Percentiles rank a stretch among this genome's conserved stretches.
phyloP scores from a whole-genome alignment of 2,329 filamentous ascomycete species.

The Neocatenulostroma microsporum region DNA sequence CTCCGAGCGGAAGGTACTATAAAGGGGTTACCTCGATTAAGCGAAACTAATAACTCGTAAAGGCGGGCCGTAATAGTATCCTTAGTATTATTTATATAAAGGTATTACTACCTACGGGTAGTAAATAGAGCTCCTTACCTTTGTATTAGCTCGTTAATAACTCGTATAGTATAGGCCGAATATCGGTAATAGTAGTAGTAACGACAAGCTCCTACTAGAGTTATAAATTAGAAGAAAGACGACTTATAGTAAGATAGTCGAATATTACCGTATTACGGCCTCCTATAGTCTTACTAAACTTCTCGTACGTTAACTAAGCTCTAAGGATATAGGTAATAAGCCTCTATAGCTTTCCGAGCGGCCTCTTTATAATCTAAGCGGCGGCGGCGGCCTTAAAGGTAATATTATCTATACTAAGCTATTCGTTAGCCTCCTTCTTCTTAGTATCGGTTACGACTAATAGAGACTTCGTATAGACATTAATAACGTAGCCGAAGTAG shows the following conservation, averaged over 20 bases:
- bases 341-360: background rate
- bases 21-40: too few species aligned
- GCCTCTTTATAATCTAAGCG: background rate
- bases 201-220: too few species aligned
- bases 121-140: too few species aligned
- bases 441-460: background rate
- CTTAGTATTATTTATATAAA: too few species aligned
- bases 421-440: background rate
- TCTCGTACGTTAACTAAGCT: background rate
- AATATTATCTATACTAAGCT: slow-evolving; percentile 1
- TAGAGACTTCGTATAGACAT: background rate
- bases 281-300: background rate
- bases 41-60: too few species aligned
- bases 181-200: too few species aligned
- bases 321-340: background rate
- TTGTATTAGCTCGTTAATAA: too few species aligned
- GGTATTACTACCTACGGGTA: too few species aligned
- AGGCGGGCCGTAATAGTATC: too few species aligned
- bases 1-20: too few species aligned
- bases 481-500: background rate
- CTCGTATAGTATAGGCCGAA: too few species aligned
- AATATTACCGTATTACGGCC: background rate
- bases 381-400: background rate
- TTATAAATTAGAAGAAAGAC: too few species aligned
- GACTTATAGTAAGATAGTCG: slow-evolving; percentile 1